These are phyloP conservation scores for Violaceomyces palustris DNA, from an alignment of 1,284 basidiomycete species.

Conservation along the genomic window DNA sequence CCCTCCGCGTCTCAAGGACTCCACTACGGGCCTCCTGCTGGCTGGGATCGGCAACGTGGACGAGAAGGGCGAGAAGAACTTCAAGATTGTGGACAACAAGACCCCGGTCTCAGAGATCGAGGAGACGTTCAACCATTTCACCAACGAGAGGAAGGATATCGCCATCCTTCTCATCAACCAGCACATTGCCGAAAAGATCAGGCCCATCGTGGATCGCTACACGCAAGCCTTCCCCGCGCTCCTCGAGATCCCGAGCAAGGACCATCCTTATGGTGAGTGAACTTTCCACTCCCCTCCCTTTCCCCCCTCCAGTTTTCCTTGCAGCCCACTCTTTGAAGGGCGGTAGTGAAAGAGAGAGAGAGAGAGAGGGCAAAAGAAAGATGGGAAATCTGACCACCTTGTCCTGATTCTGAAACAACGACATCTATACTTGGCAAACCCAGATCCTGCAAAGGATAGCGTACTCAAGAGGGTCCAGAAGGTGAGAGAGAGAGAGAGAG, in stretches of 20 bases:
- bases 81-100: slow-evolving; percentile 49
- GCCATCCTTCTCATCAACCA: slow-evolving; percentile 52
- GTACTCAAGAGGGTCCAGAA: slow-evolving; percentile 94
- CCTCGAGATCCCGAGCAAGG: slow-evolving; percentile 93
- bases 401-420: neutral
- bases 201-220: slow-evolving; percentile 90
- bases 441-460: slow-evolving; percentile 94
- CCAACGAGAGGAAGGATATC: slow-evolving; percentile 46
- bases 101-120: slow-evolving; percentile 48
- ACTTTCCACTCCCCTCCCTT: no score
- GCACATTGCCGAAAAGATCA: slow-evolving; percentile 72
- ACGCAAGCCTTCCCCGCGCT: slow-evolving; percentile 92
- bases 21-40: slow-evolving; percentile 50
- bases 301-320: no score
- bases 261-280: slow-evolving; percentile 55
- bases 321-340: no score
- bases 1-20: slow-evolving; percentile 21
- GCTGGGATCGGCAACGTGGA: slow-evolving; percentile 51
- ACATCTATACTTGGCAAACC: neutral
- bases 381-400: neutral
- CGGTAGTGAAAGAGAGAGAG: no score
- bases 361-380: no score
- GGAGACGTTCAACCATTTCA: slow-evolving; percentile 39
- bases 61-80: slow-evolving; percentile 47
- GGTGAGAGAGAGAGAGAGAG: no score